Evolutionary conservation across 495 filamentous ascomycete species (phyloP), one percentile per base, ranked within the genome.

Genomic region (Penicillium roqueforti): DNA sequence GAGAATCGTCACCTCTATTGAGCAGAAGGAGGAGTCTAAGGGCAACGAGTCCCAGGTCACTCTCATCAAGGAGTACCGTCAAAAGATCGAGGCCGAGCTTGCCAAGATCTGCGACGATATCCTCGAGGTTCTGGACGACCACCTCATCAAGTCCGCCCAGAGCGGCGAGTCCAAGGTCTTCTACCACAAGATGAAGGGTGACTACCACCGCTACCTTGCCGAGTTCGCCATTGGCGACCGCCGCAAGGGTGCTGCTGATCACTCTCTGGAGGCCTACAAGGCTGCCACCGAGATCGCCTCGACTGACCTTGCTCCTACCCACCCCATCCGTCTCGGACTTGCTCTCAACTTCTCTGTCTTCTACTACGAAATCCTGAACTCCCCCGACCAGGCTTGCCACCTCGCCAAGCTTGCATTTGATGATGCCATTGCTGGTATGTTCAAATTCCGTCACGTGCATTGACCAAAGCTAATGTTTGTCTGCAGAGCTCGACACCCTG

Each of bases 121-220:
- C 75, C 85, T 98, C 44, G 89, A 95, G 67, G 93, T 97, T 59
- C 84, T 98, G 53, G 93, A 97, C 77, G 75, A 92, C 76, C 91
- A 96, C 80, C 79, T 98, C 67, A 97, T 98, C 73, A 90, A 91
- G 53, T 95, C 91, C 60, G 95, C 93, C 61, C 86, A 95, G 83
- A 89, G 83, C 68, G 93, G 95, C 70, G 93, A 98, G 80, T 96
- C 92, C 58, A 97, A 97, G 85, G 93, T 98, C 59, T 98, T 98
- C 80, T 98, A 98, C 82, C 93, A 98, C 88, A 98, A 98, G 87
- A 98, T 98, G 93, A 98, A 97, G 87, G 93, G 93, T 74, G 93
- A 98, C 78, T 98, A 98, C 79, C 95, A 97, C 87, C 92, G 93
- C 71, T 98, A 98, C 71, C 88, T 98, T 39, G 93, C 93, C 67